Evolutionary conservation across 345 rosid species (phyloP).

Genomic region (Lumnitzera racemosa): DNA sequence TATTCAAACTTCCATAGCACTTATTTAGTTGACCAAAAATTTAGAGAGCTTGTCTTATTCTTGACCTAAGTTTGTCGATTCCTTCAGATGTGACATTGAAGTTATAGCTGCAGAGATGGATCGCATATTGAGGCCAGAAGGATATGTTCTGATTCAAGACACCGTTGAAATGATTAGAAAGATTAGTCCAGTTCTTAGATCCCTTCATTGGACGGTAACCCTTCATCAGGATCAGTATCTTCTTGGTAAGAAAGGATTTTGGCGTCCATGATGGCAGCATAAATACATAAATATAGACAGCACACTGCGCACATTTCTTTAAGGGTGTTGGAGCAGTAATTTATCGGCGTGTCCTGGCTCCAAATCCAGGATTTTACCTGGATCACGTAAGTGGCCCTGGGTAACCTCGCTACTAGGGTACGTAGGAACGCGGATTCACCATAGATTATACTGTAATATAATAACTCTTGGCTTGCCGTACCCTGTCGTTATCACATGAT

Average conservation of each 20-base stretch:
- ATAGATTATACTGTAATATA: too few species aligned
- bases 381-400: too few species aligned
- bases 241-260: constrained; percentile 60
- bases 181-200: constrained; percentile 38
- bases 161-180: constrained; percentile 42
- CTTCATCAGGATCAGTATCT: constrained; percentile 57
- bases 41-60: neutral
- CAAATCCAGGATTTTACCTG: too few species aligned
- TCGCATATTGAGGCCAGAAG: constrained; percentile 74
- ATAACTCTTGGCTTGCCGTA: too few species aligned
- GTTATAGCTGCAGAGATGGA: constrained; percentile 67
- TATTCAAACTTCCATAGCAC: neutral
- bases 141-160: constrained; percentile 74
- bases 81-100: constrained; percentile 50
- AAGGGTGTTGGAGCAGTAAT: too few species aligned
- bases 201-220: constrained; percentile 65
- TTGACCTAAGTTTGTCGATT: constrained; percentile 2
- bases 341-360: too few species aligned
- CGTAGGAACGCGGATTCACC: too few species aligned
- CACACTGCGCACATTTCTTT: too few species aligned
- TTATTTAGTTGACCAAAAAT: neutral
- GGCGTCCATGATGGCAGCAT: constrained; percentile 49
- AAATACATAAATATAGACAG: neutral
- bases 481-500: too few species aligned
- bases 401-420: too few species aligned